phyloP scores from a whole-genome alignment of 805 yeast species.

The Metschnikowia peoriensis region DNA sequence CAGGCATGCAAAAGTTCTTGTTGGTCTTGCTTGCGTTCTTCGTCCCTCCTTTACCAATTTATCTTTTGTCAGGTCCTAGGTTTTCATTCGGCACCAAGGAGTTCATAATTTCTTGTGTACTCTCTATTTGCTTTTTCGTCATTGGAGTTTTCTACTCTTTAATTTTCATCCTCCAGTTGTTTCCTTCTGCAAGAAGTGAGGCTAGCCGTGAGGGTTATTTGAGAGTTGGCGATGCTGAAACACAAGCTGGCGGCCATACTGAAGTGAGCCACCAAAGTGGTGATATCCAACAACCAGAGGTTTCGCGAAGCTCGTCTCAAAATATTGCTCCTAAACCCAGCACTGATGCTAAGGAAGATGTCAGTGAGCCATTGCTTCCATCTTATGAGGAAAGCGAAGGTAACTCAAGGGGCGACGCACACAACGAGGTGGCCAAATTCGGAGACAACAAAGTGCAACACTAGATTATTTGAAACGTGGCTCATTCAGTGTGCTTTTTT shows the following conservation, averaged over 20 bases:
- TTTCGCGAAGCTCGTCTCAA: background rate
- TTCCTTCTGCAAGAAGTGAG: slow-evolving; percentile 15
- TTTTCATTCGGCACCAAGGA: slow-evolving; percentile 34
- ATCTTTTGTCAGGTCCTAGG: slow-evolving; percentile 26
- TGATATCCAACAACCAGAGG: slow-evolving; percentile 4
- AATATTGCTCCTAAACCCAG: background rate
- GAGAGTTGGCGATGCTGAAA: slow-evolving; percentile 22
- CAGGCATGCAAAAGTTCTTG: slow-evolving; percentile 22
- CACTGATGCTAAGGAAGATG: background rate
- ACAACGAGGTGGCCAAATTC: slow-evolving; percentile 8
- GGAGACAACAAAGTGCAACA: slow-evolving; percentile 35
- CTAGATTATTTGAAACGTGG: background rate
- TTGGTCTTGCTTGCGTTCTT: slow-evolving; percentile 32
- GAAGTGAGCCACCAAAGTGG: slow-evolving; percentile 10
- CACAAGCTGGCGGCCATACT: background rate
- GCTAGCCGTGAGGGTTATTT: slow-evolving; percentile 20
- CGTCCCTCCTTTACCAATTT: slow-evolving; percentile 41
- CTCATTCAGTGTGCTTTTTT: background rate
- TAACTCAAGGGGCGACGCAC: slow-evolving; percentile 9
- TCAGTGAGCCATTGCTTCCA: slow-evolving; percentile 20
- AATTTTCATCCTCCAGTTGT: slow-evolving; percentile 27
- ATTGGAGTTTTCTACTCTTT: slow-evolving; percentile 31
- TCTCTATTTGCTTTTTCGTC: slow-evolving; percentile 29
- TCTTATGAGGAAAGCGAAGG: slow-evolving; percentile 26
- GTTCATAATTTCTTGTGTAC: slow-evolving; percentile 28